Evolutionary conservation across 768 basidiomycete species (phyloP).

Genomic region (Cystobasidium ongulense): DNA sequence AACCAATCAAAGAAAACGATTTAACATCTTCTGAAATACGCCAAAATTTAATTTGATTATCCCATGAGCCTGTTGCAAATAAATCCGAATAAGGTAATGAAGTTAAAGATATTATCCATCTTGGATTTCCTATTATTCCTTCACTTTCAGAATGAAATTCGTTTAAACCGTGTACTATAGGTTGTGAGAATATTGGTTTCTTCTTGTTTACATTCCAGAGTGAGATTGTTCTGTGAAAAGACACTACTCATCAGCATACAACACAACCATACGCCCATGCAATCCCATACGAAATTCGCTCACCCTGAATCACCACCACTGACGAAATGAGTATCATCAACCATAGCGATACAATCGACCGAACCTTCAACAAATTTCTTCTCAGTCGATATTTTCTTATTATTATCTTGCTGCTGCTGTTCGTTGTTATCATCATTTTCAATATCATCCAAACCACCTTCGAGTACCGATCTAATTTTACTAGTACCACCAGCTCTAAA

Average conservation of each 20-base stretch:
- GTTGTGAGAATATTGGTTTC: conserved; percentile 80
- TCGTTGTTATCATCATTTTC: conserved; percentile 50
- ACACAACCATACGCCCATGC: no score
- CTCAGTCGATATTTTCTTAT: conserved; percentile 45
- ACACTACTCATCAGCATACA: background rate
- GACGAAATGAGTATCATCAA: conserved; percentile 86
- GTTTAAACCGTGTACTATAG: conserved; percentile 78
- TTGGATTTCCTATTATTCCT: conserved; percentile 64
- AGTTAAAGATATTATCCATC: conserved; percentile 84
- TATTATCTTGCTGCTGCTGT: conserved; percentile 46
- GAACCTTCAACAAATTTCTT: conserved; percentile 72
- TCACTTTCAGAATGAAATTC: conserved; percentile 64
- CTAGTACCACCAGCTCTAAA: conserved; percentile 91
- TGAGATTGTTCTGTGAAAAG: conserved; percentile 64
- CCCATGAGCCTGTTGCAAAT: conserved; percentile 94
- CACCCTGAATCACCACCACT: conserved; percentile 95
- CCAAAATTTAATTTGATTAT: conserved; percentile 83
- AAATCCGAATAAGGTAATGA: conserved; percentile 79
- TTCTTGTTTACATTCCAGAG: conserved; percentile 89
- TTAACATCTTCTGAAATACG: conserved; percentile 69
- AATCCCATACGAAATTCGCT: no score
- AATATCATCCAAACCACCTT: conserved; percentile 53
- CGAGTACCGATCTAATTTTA: conserved; percentile 66
- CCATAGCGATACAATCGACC: conserved; percentile 83
- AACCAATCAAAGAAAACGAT: conserved; percentile 54